Evolutionary conservation across 345 rosid genomes (phyloP).

Genomic region (Eucalyptus shirleyi): DNA sequence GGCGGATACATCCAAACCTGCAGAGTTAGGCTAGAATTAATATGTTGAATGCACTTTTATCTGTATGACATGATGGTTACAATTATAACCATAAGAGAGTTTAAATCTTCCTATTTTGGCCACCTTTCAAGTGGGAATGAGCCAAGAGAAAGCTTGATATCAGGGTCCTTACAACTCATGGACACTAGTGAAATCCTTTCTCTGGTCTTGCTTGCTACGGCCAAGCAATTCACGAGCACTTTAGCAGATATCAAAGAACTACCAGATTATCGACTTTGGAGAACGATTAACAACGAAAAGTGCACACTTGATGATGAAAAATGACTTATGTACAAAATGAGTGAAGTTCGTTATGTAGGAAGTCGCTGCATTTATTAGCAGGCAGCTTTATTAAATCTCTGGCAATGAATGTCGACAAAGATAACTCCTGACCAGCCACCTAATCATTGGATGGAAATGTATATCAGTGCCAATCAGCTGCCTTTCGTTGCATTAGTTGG

Average conservation of each 20-base stretch:
- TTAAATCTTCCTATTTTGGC: neutral
- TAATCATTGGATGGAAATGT: neutral
- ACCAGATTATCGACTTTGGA: neutral
- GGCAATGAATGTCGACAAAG: accelerated
- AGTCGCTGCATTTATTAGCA: neutral
- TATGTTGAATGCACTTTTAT: neutral
- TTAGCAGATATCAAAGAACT: neutral
- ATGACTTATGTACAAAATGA: neutral
- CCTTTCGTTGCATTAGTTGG: accelerated
- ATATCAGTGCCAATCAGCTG: neutral
- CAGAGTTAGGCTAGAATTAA: neutral
- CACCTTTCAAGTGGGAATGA: neutral
- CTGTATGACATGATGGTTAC: neutral
- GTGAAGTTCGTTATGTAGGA: neutral
- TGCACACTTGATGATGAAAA: neutral
- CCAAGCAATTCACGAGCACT: neutral
- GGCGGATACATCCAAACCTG: neutral
- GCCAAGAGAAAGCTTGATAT: neutral
- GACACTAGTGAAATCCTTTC: neutral
- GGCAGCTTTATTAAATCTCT: accelerated
- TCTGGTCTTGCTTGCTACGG: neutral
- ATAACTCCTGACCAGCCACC: neutral
- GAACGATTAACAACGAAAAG: neutral
- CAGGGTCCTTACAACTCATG: neutral
- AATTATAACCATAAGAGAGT: neutral